phyloP scores from a whole-genome alignment of 2,329 filamentous ascomycete species.

The Coniochaeta sp. region DNA sequence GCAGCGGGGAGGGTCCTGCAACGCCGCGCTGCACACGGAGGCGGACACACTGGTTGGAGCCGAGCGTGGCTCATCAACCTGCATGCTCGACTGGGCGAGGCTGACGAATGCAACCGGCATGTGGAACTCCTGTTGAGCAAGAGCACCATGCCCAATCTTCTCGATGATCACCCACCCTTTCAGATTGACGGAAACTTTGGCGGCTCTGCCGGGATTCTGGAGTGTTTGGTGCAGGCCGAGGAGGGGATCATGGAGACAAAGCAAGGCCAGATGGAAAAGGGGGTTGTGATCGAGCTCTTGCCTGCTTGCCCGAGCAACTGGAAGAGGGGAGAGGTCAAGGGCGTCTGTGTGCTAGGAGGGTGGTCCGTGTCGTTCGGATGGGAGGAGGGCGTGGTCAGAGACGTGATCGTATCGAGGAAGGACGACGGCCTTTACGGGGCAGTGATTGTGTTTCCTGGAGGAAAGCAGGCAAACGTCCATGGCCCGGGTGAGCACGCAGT shows the following conservation, averaged over 20 bases:
- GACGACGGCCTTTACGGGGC: background rate
- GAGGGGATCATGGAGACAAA: constrained; percentile 5
- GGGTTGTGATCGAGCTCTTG: constrained; percentile 20
- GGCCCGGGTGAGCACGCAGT: background rate
- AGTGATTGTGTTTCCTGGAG: background rate
- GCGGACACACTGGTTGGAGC: constrained; percentile 43
- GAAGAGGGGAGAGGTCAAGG: constrained; percentile 23
- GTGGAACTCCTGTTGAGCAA: constrained; percentile 28
- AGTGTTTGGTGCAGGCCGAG: constrained; percentile 34
- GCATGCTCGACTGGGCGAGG: constrained; percentile 34
- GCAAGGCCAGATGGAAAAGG: constrained; percentile 11
- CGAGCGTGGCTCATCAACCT: constrained; percentile 42
- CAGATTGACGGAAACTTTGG: constrained; percentile 46
- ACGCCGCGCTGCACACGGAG: constrained; percentile 18
- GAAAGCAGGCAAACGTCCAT: background rate
- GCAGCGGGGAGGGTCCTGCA: constrained; percentile 22
- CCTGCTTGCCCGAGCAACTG: constrained; percentile 29
- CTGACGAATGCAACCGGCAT: constrained; percentile 26
- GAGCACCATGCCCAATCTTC: constrained; percentile 34
- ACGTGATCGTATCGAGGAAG: background rate
- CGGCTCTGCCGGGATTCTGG: constrained; percentile 35
- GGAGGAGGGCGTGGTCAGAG: constrained; percentile 14
- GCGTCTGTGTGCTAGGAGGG: constrained; percentile 25
- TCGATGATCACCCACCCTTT: constrained; percentile 38
- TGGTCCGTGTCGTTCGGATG: constrained; percentile 29